Percentiles rank a stretch among this genome's conserved stretches.
phyloP scores from a whole-genome alignment of 2,329 filamentous ascomycete genomes.

The Teratosphaeria viscida region DNA sequence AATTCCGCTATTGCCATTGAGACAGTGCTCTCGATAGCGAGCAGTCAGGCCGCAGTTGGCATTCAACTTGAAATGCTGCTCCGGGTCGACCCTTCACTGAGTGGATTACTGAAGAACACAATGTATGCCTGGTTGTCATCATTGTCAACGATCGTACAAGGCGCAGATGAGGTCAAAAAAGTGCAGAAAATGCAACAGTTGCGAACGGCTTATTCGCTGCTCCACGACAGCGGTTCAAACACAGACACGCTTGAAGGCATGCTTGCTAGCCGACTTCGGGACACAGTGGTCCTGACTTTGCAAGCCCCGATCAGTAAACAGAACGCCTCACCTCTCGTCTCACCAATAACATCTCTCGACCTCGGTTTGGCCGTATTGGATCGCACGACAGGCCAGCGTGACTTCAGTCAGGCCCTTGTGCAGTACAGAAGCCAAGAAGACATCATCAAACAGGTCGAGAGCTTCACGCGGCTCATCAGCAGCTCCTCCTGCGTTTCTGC shows the following conservation, averaged over 20 bases:
- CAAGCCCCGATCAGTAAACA: constrained; percentile 9
- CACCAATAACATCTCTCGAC: constrained; percentile 14
- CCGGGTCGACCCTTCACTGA: constrained; percentile 50
- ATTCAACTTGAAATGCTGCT: constrained; percentile 42
- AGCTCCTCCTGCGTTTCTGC: constrained; percentile 4
- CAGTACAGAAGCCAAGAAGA: constrained; percentile 17
- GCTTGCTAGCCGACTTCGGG: constrained; percentile 58
- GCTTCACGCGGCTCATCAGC: constrained; percentile 26
- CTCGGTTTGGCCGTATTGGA: constrained; percentile 7
- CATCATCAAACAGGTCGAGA: constrained; percentile 15
- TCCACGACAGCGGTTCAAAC: constrained; percentile 53
- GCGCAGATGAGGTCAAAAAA: constrained; percentile 70
- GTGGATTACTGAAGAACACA: constrained; percentile 55
- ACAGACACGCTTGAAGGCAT: constrained; percentile 57
- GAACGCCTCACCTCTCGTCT: constrained; percentile 12
- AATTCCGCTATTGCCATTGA: constrained; percentile 66
- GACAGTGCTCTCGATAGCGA: constrained; percentile 46
- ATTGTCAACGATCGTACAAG: constrained; percentile 72
- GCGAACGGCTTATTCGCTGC: constrained; percentile 58
- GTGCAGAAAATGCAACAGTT: constrained; percentile 63
- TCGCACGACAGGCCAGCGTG: constrained; percentile 1
- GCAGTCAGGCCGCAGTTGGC: not conserved
- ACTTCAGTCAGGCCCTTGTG: constrained; percentile 18
- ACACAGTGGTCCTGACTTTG: constrained; percentile 53
- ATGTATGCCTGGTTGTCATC: constrained; percentile 74